Base-by-base conservation (phyloP, 768 basidiomycete species). In the Trametes meyenii region DNA sequence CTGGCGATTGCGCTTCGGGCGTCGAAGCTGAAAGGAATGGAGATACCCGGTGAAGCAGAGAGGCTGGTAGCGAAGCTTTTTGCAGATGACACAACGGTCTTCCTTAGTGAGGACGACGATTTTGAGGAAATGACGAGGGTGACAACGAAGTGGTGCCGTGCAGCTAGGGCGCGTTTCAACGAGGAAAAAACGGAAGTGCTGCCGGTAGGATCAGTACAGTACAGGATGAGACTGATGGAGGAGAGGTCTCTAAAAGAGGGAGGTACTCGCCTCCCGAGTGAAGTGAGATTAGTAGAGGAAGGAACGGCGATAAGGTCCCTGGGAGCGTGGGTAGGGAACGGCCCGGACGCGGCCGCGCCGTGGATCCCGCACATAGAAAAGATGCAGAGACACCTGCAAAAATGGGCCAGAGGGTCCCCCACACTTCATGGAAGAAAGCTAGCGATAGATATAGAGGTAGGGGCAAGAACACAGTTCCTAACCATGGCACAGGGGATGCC, bases 71-170 rank as follows among this genome's bases (percentile, higher is more conserved):
- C 69, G 0, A 66, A 67, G 7, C 60, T 77, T 0, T 77, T 75
- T 44, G 67, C 71, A 0, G 72, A 75, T 16, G 70, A 74, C 19
- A 70, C 71, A 0, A 73, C 66, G 0, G 50, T 70, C 0, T 76
- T 67, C 63, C 72, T 81, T 0, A 66, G 65, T 1, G 66, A 70
- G 40, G 7, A 58, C 0, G 78, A 81, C 49, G 66, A 2, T 73
- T 71, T 82, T 0, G 35, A 65, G 6, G 24, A 48, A 17, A 29
- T 48, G n/a, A n/a, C n/a, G n/a, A n/a, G n/a, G n/a, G n/a, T n/a
- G 2, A 26, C 46, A 19, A 2, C 3, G 3, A 12, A 2, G 3
- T 54, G 52, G 52, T 54, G 52, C 13, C 24, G 13, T 0, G 52
- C 52, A 3, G 21, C 52, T 1, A 23, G 40, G 17, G 52, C 52